These are phyloP conservation scores for Larix kaempferi DNA, from an alignment of 75 land plant species.

Conservation along the genomic window DNA sequence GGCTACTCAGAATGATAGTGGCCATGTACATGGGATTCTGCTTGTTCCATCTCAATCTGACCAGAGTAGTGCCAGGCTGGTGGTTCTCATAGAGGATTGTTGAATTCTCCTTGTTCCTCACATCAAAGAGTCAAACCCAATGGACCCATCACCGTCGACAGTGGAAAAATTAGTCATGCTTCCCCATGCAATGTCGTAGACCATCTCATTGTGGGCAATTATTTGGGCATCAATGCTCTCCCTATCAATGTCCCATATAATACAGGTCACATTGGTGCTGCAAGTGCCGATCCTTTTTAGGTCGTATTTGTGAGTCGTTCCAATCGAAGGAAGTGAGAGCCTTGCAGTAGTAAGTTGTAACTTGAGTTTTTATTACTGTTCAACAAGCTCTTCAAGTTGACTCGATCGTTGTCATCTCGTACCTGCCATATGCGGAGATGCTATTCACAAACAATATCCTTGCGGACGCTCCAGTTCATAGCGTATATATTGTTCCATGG, in stretches of 20 bases:
- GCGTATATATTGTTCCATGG: slow-evolving; percentile 38
- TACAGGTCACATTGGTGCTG: no score
- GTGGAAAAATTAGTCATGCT: slow-evolving; percentile 86
- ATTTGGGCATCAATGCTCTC: slow-evolving; percentile 86
- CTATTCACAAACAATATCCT: slow-evolving; percentile 42
- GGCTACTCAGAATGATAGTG: slow-evolving; percentile 75
- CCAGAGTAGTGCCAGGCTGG: slow-evolving; percentile 75
- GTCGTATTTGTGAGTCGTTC: slow-evolving; percentile 46
- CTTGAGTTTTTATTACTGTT: slow-evolving; percentile 10
- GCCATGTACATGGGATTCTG: slow-evolving; percentile 91
- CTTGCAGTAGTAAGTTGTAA: slow-evolving; percentile 33
- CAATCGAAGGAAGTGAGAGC: slow-evolving; percentile 51
- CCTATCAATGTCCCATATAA: slow-evolving; percentile 52
- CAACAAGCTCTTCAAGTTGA: slow-evolving; percentile 34
- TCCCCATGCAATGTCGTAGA: slow-evolving; percentile 81
- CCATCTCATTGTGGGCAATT: slow-evolving; percentile 95
- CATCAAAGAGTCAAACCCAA: slow-evolving; percentile 83
- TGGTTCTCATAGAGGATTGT: slow-evolving; percentile 91
- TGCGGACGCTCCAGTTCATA: slow-evolving; percentile 56
- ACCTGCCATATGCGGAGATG: slow-evolving; percentile 47
- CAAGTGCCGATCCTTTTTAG: slow-evolving; percentile 39
- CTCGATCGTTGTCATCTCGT: slow-evolving; percentile 20
- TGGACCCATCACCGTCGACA: slow-evolving; percentile 90
- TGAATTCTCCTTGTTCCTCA: no score
- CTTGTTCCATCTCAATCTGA: slow-evolving; percentile 91